Base-by-base conservation (phyloP, 768 basidiomycete species). In the Rhodotorula kratochvilovae region DNA sequence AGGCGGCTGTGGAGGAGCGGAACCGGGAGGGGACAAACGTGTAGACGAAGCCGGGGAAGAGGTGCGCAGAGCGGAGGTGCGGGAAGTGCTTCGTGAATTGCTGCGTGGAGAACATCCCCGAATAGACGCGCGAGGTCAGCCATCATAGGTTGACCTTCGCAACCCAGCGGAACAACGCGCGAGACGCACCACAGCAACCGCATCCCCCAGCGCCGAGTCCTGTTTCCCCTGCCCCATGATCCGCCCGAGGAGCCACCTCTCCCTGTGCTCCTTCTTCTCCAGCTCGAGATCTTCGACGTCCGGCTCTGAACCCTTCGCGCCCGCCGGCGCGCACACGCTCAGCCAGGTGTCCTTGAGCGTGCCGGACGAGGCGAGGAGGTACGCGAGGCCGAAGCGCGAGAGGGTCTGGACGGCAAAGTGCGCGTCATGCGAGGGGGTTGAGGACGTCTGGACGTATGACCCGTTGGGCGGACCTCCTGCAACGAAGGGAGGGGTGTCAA, bases 391-490 rank as follows among this genome's bases (percentile, higher is more conserved):
- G 63, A 76, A 78, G 21, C 75, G 76, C 25, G 70, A 71, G 35
- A 78, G 68, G 31, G 68, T 64, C 29, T 76, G 73, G 36, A 76
- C 61, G 48, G 77, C 73, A 55, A 78, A 78, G 64, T 74, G 73
- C 17, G 57, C 46, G 23, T 66, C 65, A 48, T 66, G 65, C 2
- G 65, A 4, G 2, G 65, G 65, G 12, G 56, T 42, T 1, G 65
- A 39, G 1, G 46, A 15, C 11, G 65, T 66, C 25, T 39, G 46
- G 3, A 5, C 16, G 46, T 39, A 31, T 7, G 35, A 12, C 42
- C 77, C 77, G 63, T 71, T 75, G 2, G 73, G 73, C n/a, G 73
- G 73, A 1, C 70, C 70, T 3, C 73, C 73, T 74, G 54, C 35
- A 11, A 1, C n/a, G 12, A 48, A 3, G 23, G 23, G 16, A 13